These are phyloP conservation scores for Diplotaxis tenuifolia DNA, from an alignment of 345 rosid species.

Conservation along the genomic window DNA sequence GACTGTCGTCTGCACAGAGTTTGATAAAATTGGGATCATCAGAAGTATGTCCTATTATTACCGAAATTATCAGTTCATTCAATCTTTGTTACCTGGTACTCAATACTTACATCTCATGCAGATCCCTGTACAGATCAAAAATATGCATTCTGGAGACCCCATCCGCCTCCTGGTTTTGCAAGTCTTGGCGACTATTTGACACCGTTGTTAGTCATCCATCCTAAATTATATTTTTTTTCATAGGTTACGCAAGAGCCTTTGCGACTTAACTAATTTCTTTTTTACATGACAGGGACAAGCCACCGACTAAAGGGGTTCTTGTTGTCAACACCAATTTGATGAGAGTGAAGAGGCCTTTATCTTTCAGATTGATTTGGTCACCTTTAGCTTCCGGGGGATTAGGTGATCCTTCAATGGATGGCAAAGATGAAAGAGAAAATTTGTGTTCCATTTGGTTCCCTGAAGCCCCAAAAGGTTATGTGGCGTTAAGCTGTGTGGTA, in stretches of 20 bases:
- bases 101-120: slow-evolving; percentile 39
- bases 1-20: slow-evolving; percentile 79
- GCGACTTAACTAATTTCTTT: slow-evolving; percentile 27
- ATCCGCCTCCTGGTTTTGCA: slow-evolving; percentile 94
- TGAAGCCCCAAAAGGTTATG: slow-evolving; percentile 84
- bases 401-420: slow-evolving; percentile 38
- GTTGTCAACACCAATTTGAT: slow-evolving; percentile 78
- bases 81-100: slow-evolving; percentile 31
- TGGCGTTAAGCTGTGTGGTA: slow-evolving; percentile 85
- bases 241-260: slow-evolving; percentile 4
- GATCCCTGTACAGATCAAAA: slow-evolving; percentile 60
- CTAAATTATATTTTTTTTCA: slow-evolving; percentile 1
- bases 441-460: slow-evolving; percentile 89
- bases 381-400: slow-evolving; percentile 39
- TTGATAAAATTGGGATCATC: slow-evolving; percentile 85
- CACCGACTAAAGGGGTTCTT: slow-evolving; percentile 90
- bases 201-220: slow-evolving; percentile 62
- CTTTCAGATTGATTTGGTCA: slow-evolving; percentile 81
- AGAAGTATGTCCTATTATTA: slow-evolving; percentile 50
- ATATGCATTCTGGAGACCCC: slow-evolving; percentile 89
- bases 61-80: slow-evolving; percentile 18
- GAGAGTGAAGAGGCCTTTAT: slow-evolving; percentile 75
- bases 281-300: slow-evolving; percentile 79
- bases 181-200: slow-evolving; percentile 93
- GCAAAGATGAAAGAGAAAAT: slow-evolving; percentile 34